Evolutionary conservation across 2,329 filamentous ascomycete species (phyloP).

Genomic region (Aspergillus sclerotialis): DNA sequence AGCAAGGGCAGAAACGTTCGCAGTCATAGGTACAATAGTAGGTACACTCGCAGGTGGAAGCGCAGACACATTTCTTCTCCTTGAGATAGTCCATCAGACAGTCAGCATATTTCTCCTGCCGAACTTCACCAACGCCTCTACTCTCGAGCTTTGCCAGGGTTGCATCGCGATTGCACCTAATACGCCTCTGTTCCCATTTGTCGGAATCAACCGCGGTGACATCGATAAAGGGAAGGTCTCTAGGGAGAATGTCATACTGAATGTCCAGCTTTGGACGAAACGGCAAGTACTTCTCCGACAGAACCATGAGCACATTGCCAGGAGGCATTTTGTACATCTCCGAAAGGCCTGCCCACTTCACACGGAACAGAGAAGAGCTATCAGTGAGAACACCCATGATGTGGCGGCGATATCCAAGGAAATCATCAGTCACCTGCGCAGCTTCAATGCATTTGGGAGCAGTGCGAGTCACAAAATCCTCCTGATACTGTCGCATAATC

Average conservation of each 20-base stretch:
- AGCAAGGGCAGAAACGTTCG: conserved; percentile 28
- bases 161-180: conserved; percentile 25
- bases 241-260: conserved; percentile 8
- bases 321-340: conserved; percentile 23
- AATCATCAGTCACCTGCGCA: conserved; percentile 15
- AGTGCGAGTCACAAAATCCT: conserved; percentile 18
- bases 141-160: conserved; percentile 28
- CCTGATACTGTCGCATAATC: conserved; percentile 22
- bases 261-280: conserved; percentile 12
- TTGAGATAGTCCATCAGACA: conserved; percentile 20
- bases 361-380: conserved; percentile 14
- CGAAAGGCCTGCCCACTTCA: conserved; percentile 24
- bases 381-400: conserved; percentile 17
- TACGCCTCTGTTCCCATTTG: conserved; percentile 19
- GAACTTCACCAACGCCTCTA: conserved; percentile 27
- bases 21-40: conserved; percentile 24
- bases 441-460: conserved; percentile 9
- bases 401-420: conserved; percentile 22
- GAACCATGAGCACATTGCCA: conserved; percentile 18
- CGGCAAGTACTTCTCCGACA: conserved; percentile 31
- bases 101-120: conserved; percentile 18
- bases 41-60: conserved; percentile 25
- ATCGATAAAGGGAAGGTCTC: conserved; percentile 20
- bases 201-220: conserved; percentile 8
- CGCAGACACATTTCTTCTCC: conserved; percentile 31